Conservation (phyloP, 768 basidiomycete species). For the Suillus lakei region DNA sequence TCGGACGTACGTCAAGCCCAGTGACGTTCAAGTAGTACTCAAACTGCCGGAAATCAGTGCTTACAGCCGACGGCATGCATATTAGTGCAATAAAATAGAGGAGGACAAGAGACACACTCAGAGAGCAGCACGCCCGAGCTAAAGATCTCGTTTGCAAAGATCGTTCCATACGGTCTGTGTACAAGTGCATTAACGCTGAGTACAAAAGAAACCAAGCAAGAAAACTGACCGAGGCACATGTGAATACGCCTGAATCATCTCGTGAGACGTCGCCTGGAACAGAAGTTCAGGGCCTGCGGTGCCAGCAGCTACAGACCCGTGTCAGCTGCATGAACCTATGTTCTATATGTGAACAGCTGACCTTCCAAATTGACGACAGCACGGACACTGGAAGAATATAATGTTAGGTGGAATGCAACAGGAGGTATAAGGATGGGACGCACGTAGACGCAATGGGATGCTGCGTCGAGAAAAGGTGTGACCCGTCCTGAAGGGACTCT, state of each 20-base stretch:
- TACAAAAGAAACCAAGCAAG: background rate
- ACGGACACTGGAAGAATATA: constrained; percentile 61
- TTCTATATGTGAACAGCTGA: constrained; percentile 27
- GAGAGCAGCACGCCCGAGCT: constrained; percentile 88
- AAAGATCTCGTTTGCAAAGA: constrained; percentile 92
- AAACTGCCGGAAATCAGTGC: constrained; percentile 96
- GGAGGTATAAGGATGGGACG: constrained; percentile 32
- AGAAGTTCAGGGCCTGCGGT: constrained; percentile 86
- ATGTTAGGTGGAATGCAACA: background rate
- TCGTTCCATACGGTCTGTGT: constrained; percentile 80
- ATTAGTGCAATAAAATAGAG: background rate
- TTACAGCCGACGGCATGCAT: constrained; percentile 29
- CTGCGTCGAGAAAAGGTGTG: constrained; percentile 92
- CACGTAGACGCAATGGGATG: constrained; percentile 76
- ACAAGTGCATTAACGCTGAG: background rate
- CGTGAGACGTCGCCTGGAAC: constrained; percentile 94
- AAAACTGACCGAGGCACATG: constrained; percentile 70
- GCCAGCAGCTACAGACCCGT: constrained; percentile 67
- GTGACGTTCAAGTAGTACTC: constrained; percentile 88
- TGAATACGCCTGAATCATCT: constrained; percentile 93
- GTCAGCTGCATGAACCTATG: background rate
- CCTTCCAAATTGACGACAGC: constrained; percentile 93
- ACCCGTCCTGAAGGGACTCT: constrained; percentile 93
- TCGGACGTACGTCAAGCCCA: constrained; percentile 76
- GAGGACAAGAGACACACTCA: constrained; percentile 58